phyloP scores from a whole-genome alignment of 768 basidiomycete genomes.

The Tricholoma saponaceum region DNA sequence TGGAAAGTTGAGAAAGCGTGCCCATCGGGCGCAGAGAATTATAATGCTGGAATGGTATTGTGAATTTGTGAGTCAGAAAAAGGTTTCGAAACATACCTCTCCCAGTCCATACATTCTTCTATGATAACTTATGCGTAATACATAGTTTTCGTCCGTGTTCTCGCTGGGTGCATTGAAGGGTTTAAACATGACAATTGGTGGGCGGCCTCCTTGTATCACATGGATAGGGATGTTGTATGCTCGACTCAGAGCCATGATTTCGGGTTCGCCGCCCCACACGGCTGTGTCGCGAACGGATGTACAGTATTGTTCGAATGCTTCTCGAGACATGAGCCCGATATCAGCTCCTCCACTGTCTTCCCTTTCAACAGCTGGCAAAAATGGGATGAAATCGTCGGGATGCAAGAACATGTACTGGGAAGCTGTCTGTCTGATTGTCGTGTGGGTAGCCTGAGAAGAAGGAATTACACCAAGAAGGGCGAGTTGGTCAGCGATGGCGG shows the following conservation, averaged over 20 bases:
- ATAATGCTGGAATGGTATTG: constrained; percentile 60
- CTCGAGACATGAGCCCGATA: constrained; percentile 66
- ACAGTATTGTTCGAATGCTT: constrained; percentile 74
- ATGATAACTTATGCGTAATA: constrained; percentile 85
- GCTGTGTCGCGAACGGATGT: constrained; percentile 72
- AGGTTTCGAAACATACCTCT: constrained; percentile 57
- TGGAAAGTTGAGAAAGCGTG: constrained; percentile 20
- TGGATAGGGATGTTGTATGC: constrained; percentile 84
- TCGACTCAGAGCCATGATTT: constrained; percentile 85
- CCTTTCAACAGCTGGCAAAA: constrained; percentile 70
- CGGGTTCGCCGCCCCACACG: constrained; percentile 98
- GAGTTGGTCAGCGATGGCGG: constrained; percentile 91
- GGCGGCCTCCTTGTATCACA: constrained; percentile 81
- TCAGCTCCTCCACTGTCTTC: constrained; percentile 66
- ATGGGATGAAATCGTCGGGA: constrained; percentile 89
- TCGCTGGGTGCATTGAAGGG: constrained; percentile 37
- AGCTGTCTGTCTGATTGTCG: constrained; percentile 60
- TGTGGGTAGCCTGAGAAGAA: constrained; percentile 53
- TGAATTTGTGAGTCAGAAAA: neutral
- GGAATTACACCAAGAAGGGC: constrained; percentile 65
- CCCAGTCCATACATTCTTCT: constrained; percentile 92
- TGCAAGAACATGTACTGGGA: constrained; percentile 79
- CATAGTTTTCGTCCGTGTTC: constrained; percentile 28
- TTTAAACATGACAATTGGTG: constrained; percentile 80
- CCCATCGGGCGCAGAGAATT: constrained; percentile 72